These are phyloP conservation scores for Fraxinus anomala DNA, from an alignment of 257 asterid genomes.

Conservation along the genomic window DNA sequence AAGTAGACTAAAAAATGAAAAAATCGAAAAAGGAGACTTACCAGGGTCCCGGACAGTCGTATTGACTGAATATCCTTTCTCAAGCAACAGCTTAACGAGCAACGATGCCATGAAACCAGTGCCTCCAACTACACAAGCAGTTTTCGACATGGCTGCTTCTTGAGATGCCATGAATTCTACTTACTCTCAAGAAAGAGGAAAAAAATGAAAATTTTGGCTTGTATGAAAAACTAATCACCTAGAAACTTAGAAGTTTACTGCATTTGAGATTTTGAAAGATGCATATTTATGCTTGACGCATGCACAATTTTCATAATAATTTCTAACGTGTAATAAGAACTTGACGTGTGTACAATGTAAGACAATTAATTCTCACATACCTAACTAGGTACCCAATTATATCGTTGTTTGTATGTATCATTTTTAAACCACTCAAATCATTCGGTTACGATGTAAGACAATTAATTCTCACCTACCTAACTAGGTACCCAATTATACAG, in stretches of 20 bases:
- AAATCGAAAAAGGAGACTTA: background rate
- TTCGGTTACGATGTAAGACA: too few species aligned
- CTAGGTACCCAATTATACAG: too few species aligned
- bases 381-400: too few species aligned
- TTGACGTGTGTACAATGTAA: background rate
- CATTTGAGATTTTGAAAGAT: background rate
- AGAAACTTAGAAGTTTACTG: background rate
- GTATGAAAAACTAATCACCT: too few species aligned
- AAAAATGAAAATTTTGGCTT: background rate
- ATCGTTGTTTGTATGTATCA: too few species aligned
- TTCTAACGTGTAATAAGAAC: background rate
- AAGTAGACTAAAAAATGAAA: too few species aligned
- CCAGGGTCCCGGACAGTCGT: constrained; percentile 29
- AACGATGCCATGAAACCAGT: constrained; percentile 34
- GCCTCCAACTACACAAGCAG: constrained; percentile 36
- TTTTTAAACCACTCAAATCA: too few species aligned
- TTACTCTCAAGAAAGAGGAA: background rate
- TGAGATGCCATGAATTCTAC: constrained; percentile 23
- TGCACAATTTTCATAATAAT: background rate
- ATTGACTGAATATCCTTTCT: constrained; percentile 31
- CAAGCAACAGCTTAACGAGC: constrained; percentile 30
- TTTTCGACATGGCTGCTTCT: background rate
- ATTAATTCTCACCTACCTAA: too few species aligned
- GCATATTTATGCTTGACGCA: background rate
- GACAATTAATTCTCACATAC: too few species aligned